These are phyloP conservation scores for Astragalus glycyphyllos DNA, from an alignment of 306 rosid genomes.

Conservation along the genomic window DNA sequence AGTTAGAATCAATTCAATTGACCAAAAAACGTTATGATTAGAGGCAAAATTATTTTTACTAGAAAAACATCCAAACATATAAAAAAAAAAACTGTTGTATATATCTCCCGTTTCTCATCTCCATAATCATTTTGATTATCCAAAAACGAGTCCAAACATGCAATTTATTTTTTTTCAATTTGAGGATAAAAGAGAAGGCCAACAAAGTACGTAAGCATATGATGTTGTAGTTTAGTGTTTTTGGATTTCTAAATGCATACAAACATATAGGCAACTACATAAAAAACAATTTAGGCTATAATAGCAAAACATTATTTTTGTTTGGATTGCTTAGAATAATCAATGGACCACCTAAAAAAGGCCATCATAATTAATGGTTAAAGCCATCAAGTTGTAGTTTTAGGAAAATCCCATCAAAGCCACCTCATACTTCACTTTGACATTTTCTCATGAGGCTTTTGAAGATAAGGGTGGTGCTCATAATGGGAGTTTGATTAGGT, in stretches of 20 bases:
- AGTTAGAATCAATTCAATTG: no score
- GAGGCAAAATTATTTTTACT: no score
- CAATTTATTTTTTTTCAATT: neutral
- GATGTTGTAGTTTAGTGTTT: constrained; percentile 26
- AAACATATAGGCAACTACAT: constrained; percentile 37
- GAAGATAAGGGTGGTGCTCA: no score
- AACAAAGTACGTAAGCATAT: constrained; percentile 23
- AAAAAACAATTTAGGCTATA: constrained; percentile 26
- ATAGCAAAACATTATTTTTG: constrained; percentile 10
- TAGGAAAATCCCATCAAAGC: constrained; percentile 50
- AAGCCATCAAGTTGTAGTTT: constrained; percentile 48
- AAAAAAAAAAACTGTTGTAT: no score
- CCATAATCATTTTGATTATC: no score
- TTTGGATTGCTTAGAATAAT: constrained; percentile 41
- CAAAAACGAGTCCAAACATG: no score
- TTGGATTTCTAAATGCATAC: constrained; percentile 38
- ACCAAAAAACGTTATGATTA: no score
- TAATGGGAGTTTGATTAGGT: no score
- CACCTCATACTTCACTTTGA: constrained; percentile 41
- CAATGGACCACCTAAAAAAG: constrained; percentile 49
- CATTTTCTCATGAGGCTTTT: constrained; percentile 29
- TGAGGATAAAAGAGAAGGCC: neutral
- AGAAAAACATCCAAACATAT: no score
- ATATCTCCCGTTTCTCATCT: no score
- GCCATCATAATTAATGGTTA: constrained; percentile 44